These are phyloP conservation scores for Neurospora pannonica DNA, from an alignment of 495 filamentous ascomycete genomes.

Conservation along the genomic window DNA sequence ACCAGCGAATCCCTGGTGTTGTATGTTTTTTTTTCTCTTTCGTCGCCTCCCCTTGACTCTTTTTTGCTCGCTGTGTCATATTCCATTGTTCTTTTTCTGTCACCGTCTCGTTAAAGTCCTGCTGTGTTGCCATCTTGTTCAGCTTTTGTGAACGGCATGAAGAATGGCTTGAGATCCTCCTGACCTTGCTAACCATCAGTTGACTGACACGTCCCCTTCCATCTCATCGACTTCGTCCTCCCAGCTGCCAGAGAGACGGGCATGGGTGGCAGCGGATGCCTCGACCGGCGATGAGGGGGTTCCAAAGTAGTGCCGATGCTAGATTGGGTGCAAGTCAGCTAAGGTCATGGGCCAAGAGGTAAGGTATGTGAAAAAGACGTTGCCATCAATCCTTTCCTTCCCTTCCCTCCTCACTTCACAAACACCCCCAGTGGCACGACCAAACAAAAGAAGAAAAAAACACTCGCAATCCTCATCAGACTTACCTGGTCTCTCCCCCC, in stretches of 20 bases:
- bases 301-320: background rate
- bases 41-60: background rate
- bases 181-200: background rate
- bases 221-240: background rate
- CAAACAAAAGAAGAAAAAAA: too few species aligned
- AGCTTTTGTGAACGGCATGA: background rate
- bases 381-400: too few species aligned
- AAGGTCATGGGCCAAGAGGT: too few species aligned
- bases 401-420: too few species aligned
- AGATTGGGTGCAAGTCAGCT: background rate
- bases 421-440: too few species aligned
- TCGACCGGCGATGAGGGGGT: background rate
- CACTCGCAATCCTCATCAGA: background rate
- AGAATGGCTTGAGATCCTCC: background rate
- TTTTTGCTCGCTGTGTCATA: background rate
- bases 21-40: slow-evolving; percentile 27
- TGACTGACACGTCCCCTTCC: background rate
- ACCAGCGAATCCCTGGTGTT: slow-evolving; percentile 34
- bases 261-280: background rate
- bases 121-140: background rate
- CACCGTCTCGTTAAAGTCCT: background rate
- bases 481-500: background rate
- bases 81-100: background rate
- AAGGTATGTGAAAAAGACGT: too few species aligned
- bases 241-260: background rate